Conservation (phyloP, 208 protist genomes). For the Trypanosoma scelopori region DNA sequence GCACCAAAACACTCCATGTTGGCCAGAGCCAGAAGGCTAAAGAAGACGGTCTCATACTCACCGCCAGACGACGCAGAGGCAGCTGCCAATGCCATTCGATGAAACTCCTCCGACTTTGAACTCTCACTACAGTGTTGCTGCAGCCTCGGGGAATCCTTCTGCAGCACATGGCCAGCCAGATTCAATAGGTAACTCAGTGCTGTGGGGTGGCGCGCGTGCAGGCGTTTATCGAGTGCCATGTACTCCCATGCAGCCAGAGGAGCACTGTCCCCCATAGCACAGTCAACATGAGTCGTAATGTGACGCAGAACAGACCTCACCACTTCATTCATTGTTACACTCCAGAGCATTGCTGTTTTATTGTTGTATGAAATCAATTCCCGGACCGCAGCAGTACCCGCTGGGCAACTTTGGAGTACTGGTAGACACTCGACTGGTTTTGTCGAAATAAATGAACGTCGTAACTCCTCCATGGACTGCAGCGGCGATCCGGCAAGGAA, state of each 20-base stretch:
- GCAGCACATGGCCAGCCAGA: neutral
- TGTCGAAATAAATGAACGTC: constrained; percentile 2
- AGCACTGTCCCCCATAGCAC: neutral
- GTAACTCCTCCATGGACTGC: constrained; percentile 26
- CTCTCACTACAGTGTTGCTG: neutral
- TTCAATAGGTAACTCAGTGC: constrained; percentile 5
- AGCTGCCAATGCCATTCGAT: constrained; percentile 9
- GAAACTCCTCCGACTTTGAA: constrained; percentile 16
- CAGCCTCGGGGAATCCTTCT: neutral
- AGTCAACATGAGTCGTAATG: neutral
- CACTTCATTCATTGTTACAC: constrained; percentile 14
- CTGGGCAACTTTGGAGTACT: neutral
- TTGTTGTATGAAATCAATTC: constrained; percentile 12
- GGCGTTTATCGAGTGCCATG: constrained; percentile 7
- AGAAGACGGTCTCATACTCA: constrained; percentile 20
- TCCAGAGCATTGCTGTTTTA: constrained; percentile 13
- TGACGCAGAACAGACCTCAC: constrained; percentile 9
- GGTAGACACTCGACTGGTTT: constrained; percentile 8
- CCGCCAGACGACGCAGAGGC: neutral
- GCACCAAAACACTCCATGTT: constrained; percentile 19
- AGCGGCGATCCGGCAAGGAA: constrained; percentile 23
- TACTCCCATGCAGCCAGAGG: neutral
- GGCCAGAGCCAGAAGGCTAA: constrained; percentile 14
- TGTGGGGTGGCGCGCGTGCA: constrained; percentile 14
- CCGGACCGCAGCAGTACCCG: constrained; percentile 3